Base-by-base conservation (phyloP, 139 green algal genomes). In the Chlorella sp. region DNA sequence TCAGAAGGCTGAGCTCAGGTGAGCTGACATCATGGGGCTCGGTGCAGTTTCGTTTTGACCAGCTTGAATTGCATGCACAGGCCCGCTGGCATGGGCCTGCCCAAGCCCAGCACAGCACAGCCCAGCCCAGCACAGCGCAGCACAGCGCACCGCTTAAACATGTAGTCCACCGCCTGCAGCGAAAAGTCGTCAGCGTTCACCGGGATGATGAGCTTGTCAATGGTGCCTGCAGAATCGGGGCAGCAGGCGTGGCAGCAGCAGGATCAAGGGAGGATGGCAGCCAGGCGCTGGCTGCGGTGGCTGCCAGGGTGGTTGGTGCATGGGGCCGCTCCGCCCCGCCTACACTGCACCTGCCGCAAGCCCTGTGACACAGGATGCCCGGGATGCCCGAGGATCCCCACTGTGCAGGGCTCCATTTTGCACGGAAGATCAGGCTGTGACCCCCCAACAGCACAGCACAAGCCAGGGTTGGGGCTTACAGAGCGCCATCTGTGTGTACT, bases 151-250 rank as follows among this genome's bases (percentile, higher is more conserved):
- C 64, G 81, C n/a, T 86, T 12, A 86, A n/a, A 73, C 81, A 86
- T 86, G 22, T 73, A 71, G 48, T 86, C 81, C 42, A 86, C 81
- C 32, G 81, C 81, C 53, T 86, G 81, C 81, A 86, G 53, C 32
- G 81, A 86, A 30, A 86, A 86, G 30, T 86, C 81, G 37, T 86
- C 81, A 28, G 81, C 81, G 53, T 86, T 86, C 37, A 86, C 81
- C 32, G 81, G 81, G 19, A 86, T 48, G 18, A 86, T 30, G 53
- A 86, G 53, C 81, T 73, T 86, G 53, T 86, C 81, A 3, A 86
- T 86, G 32, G 81, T 73, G 53, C 81, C 81, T 86, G 53, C 81
- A 75, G 81, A n/a, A n/a, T n/a, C n/a, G n/a, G n/a, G n/a, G n/a
- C n/a, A n/a, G n/a, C n/a, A n/a, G n/a, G n/a, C n/a, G n/a, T n/a